phyloP scores from a whole-genome alignment of 2,329 filamentous ascomycete species.

The Tolypocladium ophioglossoides region DNA sequence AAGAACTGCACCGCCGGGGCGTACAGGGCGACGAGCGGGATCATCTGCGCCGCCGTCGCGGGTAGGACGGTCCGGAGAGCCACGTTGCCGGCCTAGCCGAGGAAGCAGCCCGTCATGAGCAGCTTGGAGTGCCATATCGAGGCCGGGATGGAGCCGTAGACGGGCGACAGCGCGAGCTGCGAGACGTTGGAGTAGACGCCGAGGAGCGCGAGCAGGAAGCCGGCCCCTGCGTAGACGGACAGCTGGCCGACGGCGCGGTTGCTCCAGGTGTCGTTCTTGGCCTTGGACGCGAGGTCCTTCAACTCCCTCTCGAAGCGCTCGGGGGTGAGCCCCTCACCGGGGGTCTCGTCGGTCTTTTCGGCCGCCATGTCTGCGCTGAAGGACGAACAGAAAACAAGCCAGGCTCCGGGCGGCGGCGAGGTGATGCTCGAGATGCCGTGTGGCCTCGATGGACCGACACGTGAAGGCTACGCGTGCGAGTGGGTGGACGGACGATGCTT shows the following conservation, averaged over 20 bases:
- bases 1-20: slow-evolving; percentile 64
- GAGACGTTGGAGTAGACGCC: slow-evolving; percentile 61
- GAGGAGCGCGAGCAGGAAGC: slow-evolving; percentile 20
- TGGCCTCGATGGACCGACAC: neutral
- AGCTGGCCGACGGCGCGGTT: slow-evolving; percentile 25
- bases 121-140: slow-evolving; percentile 59
- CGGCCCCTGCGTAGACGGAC: slow-evolving; percentile 24
- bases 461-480: neutral
- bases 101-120: slow-evolving; percentile 54
- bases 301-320: slow-evolving; percentile 45
- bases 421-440: neutral
- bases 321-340: slow-evolving; percentile 30
- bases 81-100: slow-evolving; percentile 62
- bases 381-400: neutral
- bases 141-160: slow-evolving; percentile 78
- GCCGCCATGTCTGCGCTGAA: neutral
- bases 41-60: slow-evolving; percentile 37
- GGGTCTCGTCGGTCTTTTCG: neutral
- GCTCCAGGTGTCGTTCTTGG: slow-evolving; percentile 18
- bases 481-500: neutral
- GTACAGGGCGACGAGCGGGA: slow-evolving; percentile 67
- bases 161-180: slow-evolving; percentile 68
- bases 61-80: slow-evolving; percentile 35
- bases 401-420: neutral
- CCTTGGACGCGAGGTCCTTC: slow-evolving; percentile 35